Conservation (phyloP, 2,329 filamentous ascomycete species). For the Ploettnerulaceae sp. region DNA sequence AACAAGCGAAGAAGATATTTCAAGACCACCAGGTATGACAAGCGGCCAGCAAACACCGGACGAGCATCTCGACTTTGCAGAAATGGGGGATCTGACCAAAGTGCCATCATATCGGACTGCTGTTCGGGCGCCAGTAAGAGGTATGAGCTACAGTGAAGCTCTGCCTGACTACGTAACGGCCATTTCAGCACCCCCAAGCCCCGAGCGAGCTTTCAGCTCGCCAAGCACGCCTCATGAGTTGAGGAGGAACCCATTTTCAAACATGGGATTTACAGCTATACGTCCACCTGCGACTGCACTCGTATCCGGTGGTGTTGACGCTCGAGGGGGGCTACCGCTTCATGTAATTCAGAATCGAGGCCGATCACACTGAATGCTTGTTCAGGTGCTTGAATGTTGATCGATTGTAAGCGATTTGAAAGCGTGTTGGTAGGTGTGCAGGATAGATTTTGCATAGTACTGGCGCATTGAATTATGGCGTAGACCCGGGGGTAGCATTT, state of each 20-base stretch:
- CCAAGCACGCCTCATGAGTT: conserved; percentile 10
- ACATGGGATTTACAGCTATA: conserved; percentile 30
- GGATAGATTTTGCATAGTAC: background rate
- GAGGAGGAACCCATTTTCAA: conserved; percentile 22
- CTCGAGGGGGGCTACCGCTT: conserved; percentile 29
- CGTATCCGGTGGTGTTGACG: conserved; percentile 21
- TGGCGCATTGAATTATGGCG: background rate
- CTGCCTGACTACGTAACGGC: conserved; percentile 66
- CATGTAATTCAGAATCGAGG: conserved; percentile 28
- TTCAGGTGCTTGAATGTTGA: background rate
- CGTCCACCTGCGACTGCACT: conserved; percentile 20
- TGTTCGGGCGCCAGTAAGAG: conserved; percentile 58
- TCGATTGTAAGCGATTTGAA: background rate
- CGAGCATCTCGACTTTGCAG: conserved; percentile 52
- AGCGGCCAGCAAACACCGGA: conserved; percentile 49
- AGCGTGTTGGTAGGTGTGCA: background rate
- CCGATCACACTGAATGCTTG: conserved; percentile 13
- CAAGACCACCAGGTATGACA: conserved; percentile 33
- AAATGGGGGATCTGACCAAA: conserved; percentile 62
- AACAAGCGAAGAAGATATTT: conserved; percentile 43
- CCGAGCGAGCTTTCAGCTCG: conserved; percentile 20
- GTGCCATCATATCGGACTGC: conserved; percentile 76
- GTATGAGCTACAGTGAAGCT: conserved; percentile 43
- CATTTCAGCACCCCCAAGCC: conserved; percentile 44
- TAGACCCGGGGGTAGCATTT: background rate